These are phyloP conservation scores for Globisporangium lucens DNA, from an alignment of 352 stramenopile species.

Conservation along the genomic window DNA sequence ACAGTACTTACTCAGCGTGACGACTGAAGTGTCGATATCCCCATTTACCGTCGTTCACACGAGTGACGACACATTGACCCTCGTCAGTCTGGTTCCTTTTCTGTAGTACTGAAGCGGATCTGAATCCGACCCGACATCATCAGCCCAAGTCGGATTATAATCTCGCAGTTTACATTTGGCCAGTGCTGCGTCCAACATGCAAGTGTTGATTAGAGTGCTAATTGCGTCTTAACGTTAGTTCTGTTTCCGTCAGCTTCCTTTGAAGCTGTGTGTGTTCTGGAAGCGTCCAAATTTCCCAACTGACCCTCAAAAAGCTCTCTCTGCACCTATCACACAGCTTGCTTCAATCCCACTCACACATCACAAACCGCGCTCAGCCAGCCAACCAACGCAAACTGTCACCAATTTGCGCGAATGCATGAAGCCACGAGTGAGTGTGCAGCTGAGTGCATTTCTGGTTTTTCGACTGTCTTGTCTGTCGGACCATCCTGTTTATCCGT, in stretches of 20 bases:
- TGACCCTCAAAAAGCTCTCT: not conserved
- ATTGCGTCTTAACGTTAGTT: not conserved
- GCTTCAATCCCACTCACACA: not conserved
- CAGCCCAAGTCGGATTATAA: not conserved
- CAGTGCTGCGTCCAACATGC: not conserved
- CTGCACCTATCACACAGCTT: not conserved
- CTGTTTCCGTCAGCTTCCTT: not conserved
- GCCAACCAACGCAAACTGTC: not conserved
- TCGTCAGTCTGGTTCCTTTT: not conserved
- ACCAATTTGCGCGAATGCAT: not conserved
- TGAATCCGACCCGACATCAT: not conserved
- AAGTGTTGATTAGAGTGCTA: not conserved
- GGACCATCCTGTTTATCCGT: not conserved
- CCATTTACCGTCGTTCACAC: not conserved
- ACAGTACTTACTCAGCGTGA: not conserved
- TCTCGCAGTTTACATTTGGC: not conserved
- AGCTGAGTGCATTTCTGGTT: slow-evolving; percentile 5
- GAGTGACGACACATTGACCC: not conserved
- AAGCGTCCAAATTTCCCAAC: not conserved
- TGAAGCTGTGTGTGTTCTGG: not conserved
- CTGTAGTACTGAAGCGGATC: not conserved
- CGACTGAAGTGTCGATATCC: not conserved
- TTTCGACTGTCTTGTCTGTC: not conserved
- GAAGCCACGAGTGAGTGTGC: not conserved
- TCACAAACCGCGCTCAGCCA: not conserved